Conservation (phyloP, 2,329 filamentous ascomycete species). For the Aspergillus sp. region DNA sequence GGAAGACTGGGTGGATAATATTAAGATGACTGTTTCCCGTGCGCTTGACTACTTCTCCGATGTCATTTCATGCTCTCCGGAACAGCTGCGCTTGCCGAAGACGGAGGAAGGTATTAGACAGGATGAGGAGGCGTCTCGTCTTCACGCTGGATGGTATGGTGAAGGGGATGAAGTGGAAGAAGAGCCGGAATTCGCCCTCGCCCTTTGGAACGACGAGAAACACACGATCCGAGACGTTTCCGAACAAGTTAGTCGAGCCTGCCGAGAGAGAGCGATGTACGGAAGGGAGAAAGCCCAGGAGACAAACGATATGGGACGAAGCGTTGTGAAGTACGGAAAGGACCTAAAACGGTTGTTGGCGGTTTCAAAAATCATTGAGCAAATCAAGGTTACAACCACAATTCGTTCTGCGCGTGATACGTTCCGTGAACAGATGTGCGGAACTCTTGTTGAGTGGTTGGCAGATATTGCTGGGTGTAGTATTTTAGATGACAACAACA, state of each 20-base stretch:
- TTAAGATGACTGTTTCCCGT: slow-evolving; percentile 81
- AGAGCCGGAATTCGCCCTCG: slow-evolving; percentile 74
- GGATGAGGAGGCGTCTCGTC: slow-evolving; percentile 77
- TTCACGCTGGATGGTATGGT: slow-evolving; percentile 73
- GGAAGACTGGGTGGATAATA: slow-evolving; percentile 70
- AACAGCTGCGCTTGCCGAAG: slow-evolving; percentile 86
- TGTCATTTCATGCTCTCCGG: slow-evolving; percentile 95
- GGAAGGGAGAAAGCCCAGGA: slow-evolving; percentile 78
- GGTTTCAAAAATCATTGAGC: slow-evolving; percentile 84
- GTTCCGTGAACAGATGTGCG: slow-evolving; percentile 97
- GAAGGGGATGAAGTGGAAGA: slow-evolving; percentile 60
- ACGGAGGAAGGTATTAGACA: slow-evolving; percentile 74
- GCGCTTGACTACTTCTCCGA: slow-evolving; percentile 95
- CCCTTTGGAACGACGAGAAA: slow-evolving; percentile 98
- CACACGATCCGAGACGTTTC: slow-evolving; percentile 90
- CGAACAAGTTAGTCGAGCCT: slow-evolving; percentile 87
- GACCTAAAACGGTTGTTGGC: slow-evolving; percentile 71
- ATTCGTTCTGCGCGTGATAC: slow-evolving; percentile 91
- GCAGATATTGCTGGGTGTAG: slow-evolving; percentile 87
- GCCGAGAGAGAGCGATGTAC: slow-evolving; percentile 67
- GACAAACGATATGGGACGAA: slow-evolving; percentile 84
- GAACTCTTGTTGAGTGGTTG: slow-evolving; percentile 96
- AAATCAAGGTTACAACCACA: slow-evolving; percentile 94
- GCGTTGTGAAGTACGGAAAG: slow-evolving; percentile 73
- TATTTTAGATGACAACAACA: slow-evolving; percentile 74